Conservation (phyloP, 768 basidiomycete genomes). For the Rhodotorula babjevae region DNA sequence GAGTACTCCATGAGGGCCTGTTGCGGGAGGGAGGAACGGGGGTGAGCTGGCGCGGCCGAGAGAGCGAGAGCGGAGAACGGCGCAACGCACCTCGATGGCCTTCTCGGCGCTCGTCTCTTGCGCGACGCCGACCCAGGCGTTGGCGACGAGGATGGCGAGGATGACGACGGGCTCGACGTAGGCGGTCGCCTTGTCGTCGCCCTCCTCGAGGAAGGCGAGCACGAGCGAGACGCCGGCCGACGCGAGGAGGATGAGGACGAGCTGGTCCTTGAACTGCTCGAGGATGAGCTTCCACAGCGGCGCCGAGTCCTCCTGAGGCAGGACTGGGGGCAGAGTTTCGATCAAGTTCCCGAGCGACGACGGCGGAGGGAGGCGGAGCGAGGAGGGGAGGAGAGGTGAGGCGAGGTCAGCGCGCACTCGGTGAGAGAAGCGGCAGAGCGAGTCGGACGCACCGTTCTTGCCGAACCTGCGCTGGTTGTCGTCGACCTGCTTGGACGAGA, state of each 20-base stretch:
- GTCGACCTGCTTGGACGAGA: conserved; percentile 62
- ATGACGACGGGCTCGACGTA: conserved; percentile 96
- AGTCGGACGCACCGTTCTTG: conserved; percentile 64
- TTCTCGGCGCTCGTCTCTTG: conserved; percentile 95
- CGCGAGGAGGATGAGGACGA: conserved; percentile 90
- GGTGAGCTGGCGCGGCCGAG: neutral
- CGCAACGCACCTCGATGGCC: conserved; percentile 81
- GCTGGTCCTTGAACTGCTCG: conserved; percentile 99
- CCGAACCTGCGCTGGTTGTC: conserved; percentile 76
- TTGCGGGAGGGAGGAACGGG: neutral
- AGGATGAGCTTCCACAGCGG: conserved; percentile 90
- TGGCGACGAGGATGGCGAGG: conserved; percentile 88
- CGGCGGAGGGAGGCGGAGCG: neutral
- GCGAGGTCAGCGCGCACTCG: neutral
- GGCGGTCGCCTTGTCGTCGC: conserved; percentile 65
- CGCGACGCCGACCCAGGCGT: conserved; percentile 94
- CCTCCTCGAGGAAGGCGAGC: conserved; percentile 78
- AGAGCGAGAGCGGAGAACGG: neutral
- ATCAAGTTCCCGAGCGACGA: too few species aligned
- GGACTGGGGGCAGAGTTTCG: conserved; percentile 55
- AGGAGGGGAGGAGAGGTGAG: neutral
- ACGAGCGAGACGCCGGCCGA: conserved; percentile 91
- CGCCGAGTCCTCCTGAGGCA: conserved; percentile 86
- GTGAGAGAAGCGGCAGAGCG: neutral
- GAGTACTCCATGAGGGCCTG: conserved; percentile 96